These are phyloP conservation scores for Plasmodium malariae DNA, from an alignment of 169 alveolate genomes.

Conservation along the genomic window DNA sequence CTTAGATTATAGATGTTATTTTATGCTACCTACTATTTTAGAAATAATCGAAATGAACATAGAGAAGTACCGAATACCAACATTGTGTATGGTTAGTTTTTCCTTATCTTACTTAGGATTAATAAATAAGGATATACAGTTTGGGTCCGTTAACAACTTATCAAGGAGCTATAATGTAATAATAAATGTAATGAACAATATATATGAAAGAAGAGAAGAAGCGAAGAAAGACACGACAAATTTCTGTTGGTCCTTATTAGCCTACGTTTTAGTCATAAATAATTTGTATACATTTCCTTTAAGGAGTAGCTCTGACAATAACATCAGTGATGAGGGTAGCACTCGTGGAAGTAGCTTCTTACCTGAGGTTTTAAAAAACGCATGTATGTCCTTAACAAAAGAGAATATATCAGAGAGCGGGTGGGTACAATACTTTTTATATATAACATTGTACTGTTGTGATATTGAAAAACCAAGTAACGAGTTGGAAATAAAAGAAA, in stretches of 20 bases:
- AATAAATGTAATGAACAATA: constrained; percentile 28
- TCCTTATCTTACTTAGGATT: constrained; percentile 82
- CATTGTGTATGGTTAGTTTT: constrained; percentile 82
- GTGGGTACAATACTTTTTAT: constrained; percentile 88
- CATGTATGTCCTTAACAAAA: constrained; percentile 73
- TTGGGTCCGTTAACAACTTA: constrained; percentile 41
- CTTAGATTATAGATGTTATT: constrained; percentile 89
- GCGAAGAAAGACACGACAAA: constrained; percentile 80
- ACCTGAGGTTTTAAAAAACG: constrained; percentile 74
- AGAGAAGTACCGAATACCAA: constrained; percentile 78
- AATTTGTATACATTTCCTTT: constrained; percentile 84
- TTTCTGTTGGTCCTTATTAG: constrained; percentile 85
- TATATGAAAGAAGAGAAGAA: constrained; percentile 24
- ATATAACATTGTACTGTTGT: constrained; percentile 86
- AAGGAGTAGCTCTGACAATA: no score
- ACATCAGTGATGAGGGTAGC: no score
- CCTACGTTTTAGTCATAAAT: constrained; percentile 79
- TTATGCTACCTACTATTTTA: constrained; percentile 83
- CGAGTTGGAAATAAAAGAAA: constrained; percentile 83
- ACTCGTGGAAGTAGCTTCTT: constrained; percentile 73
- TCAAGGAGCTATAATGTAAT: constrained; percentile 58
- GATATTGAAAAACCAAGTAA: constrained; percentile 89
- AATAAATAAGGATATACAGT: constrained; percentile 81
- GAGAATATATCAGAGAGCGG: constrained; percentile 88
- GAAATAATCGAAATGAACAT: constrained; percentile 80